These are phyloP conservation scores for Botryotinia narcissicola DNA, from an alignment of 2,329 filamentous ascomycete genomes.

Conservation along the genomic window DNA sequence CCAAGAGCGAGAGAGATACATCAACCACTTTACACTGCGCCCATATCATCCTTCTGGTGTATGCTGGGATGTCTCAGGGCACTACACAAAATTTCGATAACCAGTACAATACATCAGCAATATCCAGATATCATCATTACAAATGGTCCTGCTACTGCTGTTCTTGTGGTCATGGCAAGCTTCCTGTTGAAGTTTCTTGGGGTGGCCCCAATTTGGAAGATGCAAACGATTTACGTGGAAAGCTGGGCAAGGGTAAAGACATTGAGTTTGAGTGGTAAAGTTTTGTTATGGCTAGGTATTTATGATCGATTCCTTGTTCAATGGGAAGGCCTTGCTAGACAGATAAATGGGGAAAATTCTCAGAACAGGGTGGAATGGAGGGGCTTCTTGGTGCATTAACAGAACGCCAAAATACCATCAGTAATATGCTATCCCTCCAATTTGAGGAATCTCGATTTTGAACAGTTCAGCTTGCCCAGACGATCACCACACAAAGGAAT, in stretches of 20 bases:
- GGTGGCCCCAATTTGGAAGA: constrained; percentile 54
- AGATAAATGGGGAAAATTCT: constrained; percentile 30
- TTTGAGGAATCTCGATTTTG: neutral
- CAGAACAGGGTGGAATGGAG: constrained; percentile 34
- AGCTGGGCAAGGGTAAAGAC: constrained; percentile 84
- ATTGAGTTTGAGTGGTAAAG: constrained; percentile 78
- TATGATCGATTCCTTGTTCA: constrained; percentile 82
- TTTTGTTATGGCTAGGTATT: constrained; percentile 62
- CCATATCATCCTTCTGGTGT: constrained; percentile 64
- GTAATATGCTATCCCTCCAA: neutral
- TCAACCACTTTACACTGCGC: constrained; percentile 73
- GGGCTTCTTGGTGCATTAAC: constrained; percentile 38
- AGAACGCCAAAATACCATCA: neutral
- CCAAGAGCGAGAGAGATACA: constrained; percentile 78
- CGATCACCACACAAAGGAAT: neutral
- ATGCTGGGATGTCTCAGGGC: constrained; percentile 60
- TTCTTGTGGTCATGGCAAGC: constrained; percentile 65
- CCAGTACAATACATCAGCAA: constrained; percentile 36
- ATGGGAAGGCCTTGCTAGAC: constrained; percentile 53
- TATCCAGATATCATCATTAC: constrained; percentile 77
- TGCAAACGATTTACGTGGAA: constrained; percentile 83
- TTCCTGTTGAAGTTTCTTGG: constrained; percentile 50
- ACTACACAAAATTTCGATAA: constrained; percentile 42
- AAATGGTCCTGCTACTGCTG: constrained; percentile 86
- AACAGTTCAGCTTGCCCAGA: neutral